Percentiles rank a stretch among this genome's conserved stretches.
Conservation (phyloP, 768 basidiomycete genomes). For the Agrocybe praecox region DNA sequence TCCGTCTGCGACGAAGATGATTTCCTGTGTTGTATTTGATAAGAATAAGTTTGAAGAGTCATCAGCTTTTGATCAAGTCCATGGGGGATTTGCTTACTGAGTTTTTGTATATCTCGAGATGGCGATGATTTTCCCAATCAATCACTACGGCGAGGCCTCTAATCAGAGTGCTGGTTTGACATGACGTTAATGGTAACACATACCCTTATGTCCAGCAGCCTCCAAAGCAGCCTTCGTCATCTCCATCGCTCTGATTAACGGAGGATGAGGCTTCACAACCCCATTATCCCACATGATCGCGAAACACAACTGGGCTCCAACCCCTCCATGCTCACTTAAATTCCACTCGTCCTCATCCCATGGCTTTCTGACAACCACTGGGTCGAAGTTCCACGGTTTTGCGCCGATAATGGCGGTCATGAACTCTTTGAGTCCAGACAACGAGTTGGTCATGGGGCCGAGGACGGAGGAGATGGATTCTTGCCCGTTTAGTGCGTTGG, state of each 20-base stretch:
- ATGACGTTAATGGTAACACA: no score
- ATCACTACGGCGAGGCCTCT: no score
- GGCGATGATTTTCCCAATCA: slow-evolving; percentile 61
- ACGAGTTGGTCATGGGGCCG: slow-evolving; percentile 56
- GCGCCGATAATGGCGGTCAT: slow-evolving; percentile 49
- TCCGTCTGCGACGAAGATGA: slow-evolving; percentile 52
- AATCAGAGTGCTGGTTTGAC: no score
- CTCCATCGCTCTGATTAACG: slow-evolving; percentile 51
- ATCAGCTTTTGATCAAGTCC: not conserved
- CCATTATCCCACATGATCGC: slow-evolving; percentile 55
- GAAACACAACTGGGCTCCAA: slow-evolving; percentile 43
- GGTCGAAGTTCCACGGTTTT: slow-evolving; percentile 60
- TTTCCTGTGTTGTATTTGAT: slow-evolving; percentile 38
- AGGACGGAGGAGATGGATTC: slow-evolving; percentile 59
- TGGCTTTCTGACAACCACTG: slow-evolving; percentile 46
- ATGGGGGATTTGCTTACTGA: slow-evolving; percentile 26
- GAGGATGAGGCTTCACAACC: slow-evolving; percentile 51
- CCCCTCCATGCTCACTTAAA: slow-evolving; percentile 47
- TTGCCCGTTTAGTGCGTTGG: slow-evolving; percentile 55
- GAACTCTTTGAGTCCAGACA: slow-evolving; percentile 56
- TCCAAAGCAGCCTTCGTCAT: slow-evolving; percentile 45
- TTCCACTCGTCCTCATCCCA: slow-evolving; percentile 49
- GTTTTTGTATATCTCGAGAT: slow-evolving; percentile 50
- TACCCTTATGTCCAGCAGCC: slow-evolving; percentile 52
- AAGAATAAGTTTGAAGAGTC: not conserved